Percentiles rank a stretch among this genome's conserved stretches.
Evolutionary conservation across 805 yeast species (phyloP).

Genomic region (Metschnikowia lunata): DNA sequence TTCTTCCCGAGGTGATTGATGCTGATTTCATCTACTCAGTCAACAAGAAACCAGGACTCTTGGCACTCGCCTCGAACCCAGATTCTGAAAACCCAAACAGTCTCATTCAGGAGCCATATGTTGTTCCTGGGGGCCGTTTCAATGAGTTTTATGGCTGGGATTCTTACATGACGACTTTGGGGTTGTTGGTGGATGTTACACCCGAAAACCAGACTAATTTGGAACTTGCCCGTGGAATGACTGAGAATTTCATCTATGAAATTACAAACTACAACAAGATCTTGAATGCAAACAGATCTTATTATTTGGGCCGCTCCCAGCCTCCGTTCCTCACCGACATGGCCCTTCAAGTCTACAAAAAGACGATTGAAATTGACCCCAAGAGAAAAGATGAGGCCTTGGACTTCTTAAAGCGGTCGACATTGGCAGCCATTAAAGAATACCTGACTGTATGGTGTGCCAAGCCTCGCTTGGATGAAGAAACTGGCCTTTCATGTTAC

Average conservation of each 20-base stretch:
- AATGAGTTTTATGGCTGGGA: conserved; percentile 99
- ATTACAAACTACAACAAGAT: conserved; percentile 88
- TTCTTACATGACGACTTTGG: conserved; percentile 86
- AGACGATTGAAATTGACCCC: conserved; percentile 41
- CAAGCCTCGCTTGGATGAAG: conserved; percentile 65
- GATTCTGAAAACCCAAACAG: conserved; percentile 51
- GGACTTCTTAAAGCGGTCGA: conserved; percentile 61
- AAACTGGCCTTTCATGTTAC: conserved; percentile 80
- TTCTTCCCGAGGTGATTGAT: conserved; percentile 69
- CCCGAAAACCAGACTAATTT: conserved; percentile 38
- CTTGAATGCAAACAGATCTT: conserved; percentile 88
- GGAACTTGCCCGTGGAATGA: conserved; percentile 82
- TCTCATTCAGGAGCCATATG: conserved; percentile 72
- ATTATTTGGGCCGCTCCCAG: conserved; percentile 87
- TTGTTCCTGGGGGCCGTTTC: conserved; percentile 96
- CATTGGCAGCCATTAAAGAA: conserved; percentile 79
- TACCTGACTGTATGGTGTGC: conserved; percentile 77
- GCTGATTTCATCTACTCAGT: conserved; percentile 74
- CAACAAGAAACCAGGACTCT: conserved; percentile 78
- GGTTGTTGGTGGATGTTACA: conserved; percentile 58
- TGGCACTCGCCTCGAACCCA: conserved; percentile 69
- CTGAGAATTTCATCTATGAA: conserved; percentile 86
- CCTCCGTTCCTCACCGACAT: conserved; percentile 96
- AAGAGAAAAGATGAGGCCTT: conserved; percentile 32
- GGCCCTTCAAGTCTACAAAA: conserved; percentile 66